These are phyloP conservation scores for Cenchrus fungigraminus DNA, from an alignment of 176 grass and related monocot genomes.

Conservation along the genomic window DNA sequence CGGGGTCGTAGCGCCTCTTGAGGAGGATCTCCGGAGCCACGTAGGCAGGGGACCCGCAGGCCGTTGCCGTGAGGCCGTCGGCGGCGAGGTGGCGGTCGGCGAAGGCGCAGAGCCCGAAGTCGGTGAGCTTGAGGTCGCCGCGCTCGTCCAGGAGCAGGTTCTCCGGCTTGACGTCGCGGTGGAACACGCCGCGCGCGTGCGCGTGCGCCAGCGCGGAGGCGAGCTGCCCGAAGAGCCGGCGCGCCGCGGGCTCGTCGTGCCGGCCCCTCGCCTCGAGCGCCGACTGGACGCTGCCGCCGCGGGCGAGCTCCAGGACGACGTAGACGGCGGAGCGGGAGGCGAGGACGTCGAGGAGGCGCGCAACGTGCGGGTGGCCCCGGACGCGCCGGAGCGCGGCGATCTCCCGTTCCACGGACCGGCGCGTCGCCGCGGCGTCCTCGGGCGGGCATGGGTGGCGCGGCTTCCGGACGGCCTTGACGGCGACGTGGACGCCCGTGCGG, in stretches of 20 bases:
- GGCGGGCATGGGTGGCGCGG: background rate
- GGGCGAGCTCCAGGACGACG: constrained; percentile 54
- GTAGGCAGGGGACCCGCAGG: constrained; percentile 49
- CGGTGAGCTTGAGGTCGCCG: constrained; percentile 49
- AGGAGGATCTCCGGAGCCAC: constrained; percentile 50
- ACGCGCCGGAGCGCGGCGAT: constrained; percentile 35
- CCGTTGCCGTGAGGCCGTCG: constrained; percentile 44
- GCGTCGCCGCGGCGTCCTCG: background rate
- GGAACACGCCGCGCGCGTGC: constrained; percentile 55
- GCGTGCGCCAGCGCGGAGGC: constrained; percentile 45
- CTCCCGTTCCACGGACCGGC: constrained; percentile 26
- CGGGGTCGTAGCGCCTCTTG: constrained; percentile 41
- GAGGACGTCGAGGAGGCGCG: constrained; percentile 48
- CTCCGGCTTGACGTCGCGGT: constrained; percentile 60
- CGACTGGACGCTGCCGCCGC: constrained; percentile 39
- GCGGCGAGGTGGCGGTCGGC: constrained; percentile 20
- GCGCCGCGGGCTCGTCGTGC: constrained; percentile 39
- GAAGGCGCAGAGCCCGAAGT: constrained; percentile 57
- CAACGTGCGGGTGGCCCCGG: constrained; percentile 36
- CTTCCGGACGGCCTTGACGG: constrained; percentile 46
- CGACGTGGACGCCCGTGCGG: constrained; percentile 24
- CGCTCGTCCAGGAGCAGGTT: constrained; percentile 54
- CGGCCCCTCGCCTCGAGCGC: constrained; percentile 32
- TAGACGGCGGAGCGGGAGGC: constrained; percentile 58
- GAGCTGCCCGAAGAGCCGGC: constrained; percentile 48